phyloP scores from a whole-genome alignment of 78 protist genomes.

The Dictyostelium discoideum region dicty_2.7 NC_007089.4:436501-437000 shows the following conservation, averaged over 20 bases:
- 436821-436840: background rate
- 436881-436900: background rate
- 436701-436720: slow-evolving; percentile 58
- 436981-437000: background rate
- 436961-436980: too few species aligned
- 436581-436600: slow-evolving; percentile 74
- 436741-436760: background rate
- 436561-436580: slow-evolving; percentile 44
- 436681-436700: slow-evolving; percentile 32
- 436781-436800: background rate
- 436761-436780: background rate
- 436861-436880: slow-evolving; percentile 15
- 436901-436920: background rate
- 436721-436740: slow-evolving; percentile 40
- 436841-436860: background rate
- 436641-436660: slow-evolving; percentile 66
- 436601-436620: slow-evolving; percentile 69
- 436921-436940: background rate
- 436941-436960: too few species aligned
- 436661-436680: background rate
- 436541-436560: slow-evolving; percentile 46
- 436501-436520: slow-evolving; percentile 75
- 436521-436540: slow-evolving; percentile 56
- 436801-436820: background rate
- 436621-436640: slow-evolving; percentile 43